Evolutionary conservation across 2,329 filamentous ascomycete genomes (phyloP).

Genomic region (Nothophaeocryptopus gaeumannii): DNA sequence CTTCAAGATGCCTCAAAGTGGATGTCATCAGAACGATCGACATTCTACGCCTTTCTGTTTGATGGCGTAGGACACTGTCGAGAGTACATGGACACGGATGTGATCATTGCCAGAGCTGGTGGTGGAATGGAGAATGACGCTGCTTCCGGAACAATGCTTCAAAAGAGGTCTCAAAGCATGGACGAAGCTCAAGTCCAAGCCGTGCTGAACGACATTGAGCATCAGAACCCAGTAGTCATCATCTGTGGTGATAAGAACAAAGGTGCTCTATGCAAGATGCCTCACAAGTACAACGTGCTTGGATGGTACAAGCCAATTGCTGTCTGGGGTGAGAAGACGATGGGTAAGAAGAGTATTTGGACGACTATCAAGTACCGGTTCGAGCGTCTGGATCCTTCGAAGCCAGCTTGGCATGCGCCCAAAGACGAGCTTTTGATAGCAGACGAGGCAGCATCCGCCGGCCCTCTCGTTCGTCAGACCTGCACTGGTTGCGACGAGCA

Average conservation of each 20-base stretch:
- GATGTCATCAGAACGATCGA: conserved; percentile 52
- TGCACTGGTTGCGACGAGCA: conserved; percentile 32
- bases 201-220: conserved; percentile 47
- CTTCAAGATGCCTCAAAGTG: conserved; percentile 61
- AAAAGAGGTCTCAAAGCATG: conserved; percentile 47
- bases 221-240: conserved; percentile 52
- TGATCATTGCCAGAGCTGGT: conserved; percentile 63
- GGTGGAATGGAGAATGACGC: conserved; percentile 52
- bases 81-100: conserved; percentile 59
- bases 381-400: conserved; percentile 57
- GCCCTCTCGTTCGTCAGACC: conserved; percentile 34
- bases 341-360: conserved; percentile 32
- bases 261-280: conserved; percentile 49
- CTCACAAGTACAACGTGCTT: conserved; percentile 62
- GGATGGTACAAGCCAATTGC: conserved; percentile 67
- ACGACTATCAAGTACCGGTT: conserved; percentile 59
- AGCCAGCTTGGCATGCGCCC: conserved; percentile 48
- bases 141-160: conserved; percentile 44
- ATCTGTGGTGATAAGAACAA: conserved; percentile 52
- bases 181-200: conserved; percentile 37
- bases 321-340: conserved; percentile 62
- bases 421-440: conserved; percentile 14
- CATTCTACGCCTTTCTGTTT: conserved; percentile 58
- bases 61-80: conserved; percentile 53
- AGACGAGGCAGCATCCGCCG: conserved; percentile 6